phyloP scores from a whole-genome alignment of 1,284 basidiomycete genomes.

The Apiotrichum akiyoshidainum region DNA sequence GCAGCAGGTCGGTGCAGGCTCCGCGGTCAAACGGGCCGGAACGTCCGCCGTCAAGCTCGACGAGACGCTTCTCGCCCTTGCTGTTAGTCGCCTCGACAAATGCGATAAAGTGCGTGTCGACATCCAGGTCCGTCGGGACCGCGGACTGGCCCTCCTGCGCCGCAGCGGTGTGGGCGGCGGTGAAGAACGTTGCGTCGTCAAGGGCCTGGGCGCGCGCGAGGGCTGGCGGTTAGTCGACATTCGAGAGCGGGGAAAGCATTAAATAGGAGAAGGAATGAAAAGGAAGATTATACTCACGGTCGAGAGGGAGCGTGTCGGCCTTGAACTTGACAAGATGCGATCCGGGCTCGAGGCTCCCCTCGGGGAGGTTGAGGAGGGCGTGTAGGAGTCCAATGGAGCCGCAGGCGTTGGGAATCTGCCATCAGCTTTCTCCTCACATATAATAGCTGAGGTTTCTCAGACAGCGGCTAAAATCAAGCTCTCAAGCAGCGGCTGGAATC shows the following conservation, averaged over 20 bases:
- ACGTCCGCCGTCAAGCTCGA: constrained; percentile 76
- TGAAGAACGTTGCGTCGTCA: constrained; percentile 70
- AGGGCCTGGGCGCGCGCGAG: constrained; percentile 69
- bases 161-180: constrained; percentile 66
- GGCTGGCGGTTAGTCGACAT: constrained; percentile 20
- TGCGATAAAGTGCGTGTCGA: constrained; percentile 77
- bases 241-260: no score
- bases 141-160: constrained; percentile 68
- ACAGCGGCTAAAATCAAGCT: no score
- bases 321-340: constrained; percentile 43
- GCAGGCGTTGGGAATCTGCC: constrained; percentile 78
- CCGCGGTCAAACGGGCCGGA: constrained; percentile 76
- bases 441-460: no score
- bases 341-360: constrained; percentile 25
- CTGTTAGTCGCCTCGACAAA: constrained; percentile 63
- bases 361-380: constrained; percentile 53
- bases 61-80: constrained; percentile 55
- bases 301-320: constrained; percentile 30
- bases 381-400: constrained; percentile 85
- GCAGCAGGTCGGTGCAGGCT: constrained; percentile 58
- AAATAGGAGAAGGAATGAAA: background rate
- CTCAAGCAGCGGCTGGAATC: no score
- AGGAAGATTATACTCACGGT: constrained; percentile 25
- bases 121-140: constrained; percentile 55
- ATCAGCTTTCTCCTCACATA: no score